Percentiles rank a stretch among this genome's conserved stretches.
Evolutionary conservation across 331 rosid genomes (phyloP).

Genomic region (Rosa hybrid): DNA sequence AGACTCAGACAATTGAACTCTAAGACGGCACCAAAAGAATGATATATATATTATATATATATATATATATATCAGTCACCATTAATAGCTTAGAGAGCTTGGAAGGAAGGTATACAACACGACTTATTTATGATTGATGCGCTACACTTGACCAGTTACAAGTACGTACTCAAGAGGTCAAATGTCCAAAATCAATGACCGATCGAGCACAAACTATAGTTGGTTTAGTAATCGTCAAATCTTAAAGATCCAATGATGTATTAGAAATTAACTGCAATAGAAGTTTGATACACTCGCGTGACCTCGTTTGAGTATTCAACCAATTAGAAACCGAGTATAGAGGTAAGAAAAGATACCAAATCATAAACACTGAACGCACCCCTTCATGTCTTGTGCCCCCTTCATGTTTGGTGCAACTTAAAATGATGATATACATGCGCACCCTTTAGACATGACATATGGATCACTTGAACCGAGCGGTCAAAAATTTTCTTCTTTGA

Average conservation of each 20-base stretch:
- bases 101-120: neutral
- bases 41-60: neutral
- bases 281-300: neutral
- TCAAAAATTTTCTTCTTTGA: too few relatives aligned
- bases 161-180: neutral
- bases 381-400: too few relatives aligned
- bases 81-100: neutral
- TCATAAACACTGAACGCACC: too few relatives aligned
- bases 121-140: neutral
- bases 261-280: neutral
- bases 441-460: too few relatives aligned
- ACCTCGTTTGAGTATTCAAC: neutral
- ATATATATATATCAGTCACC: neutral
- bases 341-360: neutral
- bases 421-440: too few relatives aligned
- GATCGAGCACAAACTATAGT: neutral
- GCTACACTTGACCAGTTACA: conserved; percentile 2
- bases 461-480: too few relatives aligned
- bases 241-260: neutral
- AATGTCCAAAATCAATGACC: neutral
- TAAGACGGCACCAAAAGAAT: conserved; percentile 5
- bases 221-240: neutral
- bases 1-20: conserved; percentile 13
- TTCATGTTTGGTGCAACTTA: too few relatives aligned
- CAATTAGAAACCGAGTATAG: too few relatives aligned